Evolutionary conservation across 805 yeast genomes (phyloP).

Genomic region (Candida xyloterini): DNA sequence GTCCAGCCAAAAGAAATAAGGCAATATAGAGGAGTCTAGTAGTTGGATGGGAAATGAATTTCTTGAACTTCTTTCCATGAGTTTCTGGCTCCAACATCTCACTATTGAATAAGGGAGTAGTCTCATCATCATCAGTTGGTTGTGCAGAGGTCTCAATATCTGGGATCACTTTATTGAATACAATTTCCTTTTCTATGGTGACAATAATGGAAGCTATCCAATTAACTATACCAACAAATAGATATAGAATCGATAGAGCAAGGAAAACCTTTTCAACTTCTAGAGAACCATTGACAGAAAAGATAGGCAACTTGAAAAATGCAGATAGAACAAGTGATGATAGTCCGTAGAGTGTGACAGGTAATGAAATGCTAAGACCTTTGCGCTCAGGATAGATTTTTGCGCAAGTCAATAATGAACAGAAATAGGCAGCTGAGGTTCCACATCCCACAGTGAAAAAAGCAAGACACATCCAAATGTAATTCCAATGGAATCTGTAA

Average conservation of each 20-base stretch:
- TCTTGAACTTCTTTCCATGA: slow-evolving; percentile 27
- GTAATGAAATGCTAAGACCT: slow-evolving; percentile 80
- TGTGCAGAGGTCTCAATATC: slow-evolving; percentile 18
- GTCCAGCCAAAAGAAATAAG: slow-evolving; percentile 70
- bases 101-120: slow-evolving; percentile 33
- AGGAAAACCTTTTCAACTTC: slow-evolving; percentile 52
- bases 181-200: slow-evolving; percentile 49
- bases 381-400: slow-evolving; percentile 74
- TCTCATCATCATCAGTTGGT: slow-evolving; percentile 21
- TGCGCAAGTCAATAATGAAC: slow-evolving; percentile 76
- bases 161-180: slow-evolving; percentile 32
- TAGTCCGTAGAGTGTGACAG: slow-evolving; percentile 84
- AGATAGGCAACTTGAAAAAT: slow-evolving; percentile 43
- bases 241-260: slow-evolving; percentile 51
- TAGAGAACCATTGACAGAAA: slow-evolving; percentile 29
- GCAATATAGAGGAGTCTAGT: slow-evolving; percentile 62
- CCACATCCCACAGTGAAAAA: slow-evolving; percentile 66
- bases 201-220: slow-evolving; percentile 66
- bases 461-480: slow-evolving; percentile 41
- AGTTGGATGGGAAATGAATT: slow-evolving; percentile 47
- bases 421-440: slow-evolving; percentile 69
- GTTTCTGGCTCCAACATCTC: slow-evolving; percentile 28
- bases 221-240: slow-evolving; percentile 54
- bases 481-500: slow-evolving; percentile 29
- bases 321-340: slow-evolving; percentile 76